These are phyloP conservation scores for Tolypocladium cylindrosporum DNA, from an alignment of 2,329 filamentous ascomycete genomes.

Conservation along the genomic window DNA sequence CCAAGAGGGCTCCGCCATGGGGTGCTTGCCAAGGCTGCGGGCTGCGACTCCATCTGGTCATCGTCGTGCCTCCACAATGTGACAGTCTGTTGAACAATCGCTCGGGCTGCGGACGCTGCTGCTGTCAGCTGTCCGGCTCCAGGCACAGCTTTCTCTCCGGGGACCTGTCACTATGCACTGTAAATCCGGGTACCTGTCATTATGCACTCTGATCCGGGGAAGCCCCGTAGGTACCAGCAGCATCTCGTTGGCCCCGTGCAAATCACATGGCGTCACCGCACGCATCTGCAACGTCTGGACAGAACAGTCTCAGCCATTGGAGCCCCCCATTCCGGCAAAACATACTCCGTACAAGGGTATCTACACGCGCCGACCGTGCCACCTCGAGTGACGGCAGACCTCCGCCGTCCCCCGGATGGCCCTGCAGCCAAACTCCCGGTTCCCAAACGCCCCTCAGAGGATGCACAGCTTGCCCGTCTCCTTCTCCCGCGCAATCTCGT, in stretches of 20 bases:
- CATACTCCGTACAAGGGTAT: neutral
- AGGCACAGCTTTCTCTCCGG: neutral
- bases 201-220: neutral
- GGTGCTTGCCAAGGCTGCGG: no score
- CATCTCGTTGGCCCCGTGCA: no score
- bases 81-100: no score
- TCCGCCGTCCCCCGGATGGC: neutral
- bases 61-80: no score
- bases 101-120: neutral
- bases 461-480: constrained; percentile 24
- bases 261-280: neutral
- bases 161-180: neutral
- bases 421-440: neutral
- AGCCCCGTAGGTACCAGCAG: neutral
- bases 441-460: constrained; percentile 14
- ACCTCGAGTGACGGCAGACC: neutral
- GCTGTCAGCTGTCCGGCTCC: neutral
- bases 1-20: neutral
- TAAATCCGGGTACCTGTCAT: neutral
- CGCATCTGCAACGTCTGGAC: neutral
- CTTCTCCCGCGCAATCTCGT: constrained; percentile 47
- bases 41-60: no score
- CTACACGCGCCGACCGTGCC: neutral
- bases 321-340: neutral
- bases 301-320: neutral